A percentile compares a stretch with the other conserved stretches of the same genome.
Conservation (phyloP, 1,284 basidiomycete species). For the Papiliotrema terrestris region DNA sequence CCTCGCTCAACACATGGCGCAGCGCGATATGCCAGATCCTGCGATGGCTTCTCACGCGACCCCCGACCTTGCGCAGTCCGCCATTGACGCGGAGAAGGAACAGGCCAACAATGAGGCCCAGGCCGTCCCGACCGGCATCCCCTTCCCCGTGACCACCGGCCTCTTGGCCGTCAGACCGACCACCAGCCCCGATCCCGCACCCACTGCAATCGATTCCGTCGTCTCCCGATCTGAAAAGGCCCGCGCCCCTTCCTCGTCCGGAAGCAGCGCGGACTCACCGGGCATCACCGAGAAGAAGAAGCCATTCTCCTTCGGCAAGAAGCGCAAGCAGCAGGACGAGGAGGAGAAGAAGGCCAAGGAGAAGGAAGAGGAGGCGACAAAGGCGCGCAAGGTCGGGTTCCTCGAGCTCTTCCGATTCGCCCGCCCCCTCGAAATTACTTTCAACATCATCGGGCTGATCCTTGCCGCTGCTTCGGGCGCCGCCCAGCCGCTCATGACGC, state of each 20-base stretch:
- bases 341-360: conserved; percentile 29
- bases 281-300: conserved; percentile 7
- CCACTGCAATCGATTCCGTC: not conserved
- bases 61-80: too few species aligned
- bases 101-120: not conserved
- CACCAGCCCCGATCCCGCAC: not conserved
- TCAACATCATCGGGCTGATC: conserved; percentile 44
- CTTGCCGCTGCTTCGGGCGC: conserved; percentile 43
- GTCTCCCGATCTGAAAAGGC: not conserved
- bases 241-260: not conserved
- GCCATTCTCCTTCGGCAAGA: conserved; percentile 14
- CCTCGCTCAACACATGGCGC: too few species aligned
- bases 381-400: conserved; percentile 32
- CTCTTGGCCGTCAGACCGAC: conserved; percentile 5
- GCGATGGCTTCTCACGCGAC: too few species aligned
- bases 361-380: conserved; percentile 29
- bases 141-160: conserved; percentile 9
- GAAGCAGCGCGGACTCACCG: not conserved
- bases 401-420: conserved; percentile 42
- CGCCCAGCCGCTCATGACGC: conserved; percentile 45
- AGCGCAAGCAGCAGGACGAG: conserved; percentile 18
- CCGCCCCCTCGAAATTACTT: conserved; percentile 28
- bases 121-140: conserved; percentile 7
- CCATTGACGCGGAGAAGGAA: not conserved
- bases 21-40: too few species aligned